Evolutionary conservation across 2,329 filamentous ascomycete species (phyloP), one percentile per base, ranked within the genome.

Genomic region (Ophiosphaerella narmari): DNA sequence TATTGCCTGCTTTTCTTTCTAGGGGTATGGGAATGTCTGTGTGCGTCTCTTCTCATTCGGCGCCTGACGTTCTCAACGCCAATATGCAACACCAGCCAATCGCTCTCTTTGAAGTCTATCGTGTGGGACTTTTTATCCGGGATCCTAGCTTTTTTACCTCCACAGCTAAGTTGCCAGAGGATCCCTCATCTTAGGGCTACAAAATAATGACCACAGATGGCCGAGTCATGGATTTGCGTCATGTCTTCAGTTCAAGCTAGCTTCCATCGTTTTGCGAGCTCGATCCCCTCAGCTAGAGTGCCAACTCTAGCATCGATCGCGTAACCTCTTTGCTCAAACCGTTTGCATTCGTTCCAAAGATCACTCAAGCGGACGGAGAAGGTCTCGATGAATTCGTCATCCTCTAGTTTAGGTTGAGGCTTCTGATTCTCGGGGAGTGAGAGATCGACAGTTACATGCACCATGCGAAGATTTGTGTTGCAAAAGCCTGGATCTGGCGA

Each of bases 361-460:
- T 80, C 76, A 16, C 73, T 76, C 37, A 93, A 67, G 5, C 85
- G 86, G 7, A 90, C 79, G 7, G 82, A 83, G 63, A 93, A 92
- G 31, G 86, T 86, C 69, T 92, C 88, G 65, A 93, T 92, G 67
- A 91, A 92, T 74, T 93, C 89, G 55, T 85, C 87, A 23, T 91
- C 89, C 67, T 93, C 89, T 6, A 92, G 78, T 66, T 88, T 76
- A 0, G 89, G 86, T 69, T 85, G 57, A 1, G 84, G 84, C 45
- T 88, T 78, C 67, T 86, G 82, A 67, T 93, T 93, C 61, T 85
- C 85, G 0, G 86, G 81, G 1, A 85, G 75, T 4, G 75, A 79
- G 79, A 89, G 83, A 70, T 93, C 88, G 55, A 93, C 83, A 1
- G 78, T 81, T 36, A 92, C 83, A 65, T 92, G 88, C 12, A 92